Conservation (phyloP, 805 yeast genomes). For the Pachysolen tannophilus region DNA sequence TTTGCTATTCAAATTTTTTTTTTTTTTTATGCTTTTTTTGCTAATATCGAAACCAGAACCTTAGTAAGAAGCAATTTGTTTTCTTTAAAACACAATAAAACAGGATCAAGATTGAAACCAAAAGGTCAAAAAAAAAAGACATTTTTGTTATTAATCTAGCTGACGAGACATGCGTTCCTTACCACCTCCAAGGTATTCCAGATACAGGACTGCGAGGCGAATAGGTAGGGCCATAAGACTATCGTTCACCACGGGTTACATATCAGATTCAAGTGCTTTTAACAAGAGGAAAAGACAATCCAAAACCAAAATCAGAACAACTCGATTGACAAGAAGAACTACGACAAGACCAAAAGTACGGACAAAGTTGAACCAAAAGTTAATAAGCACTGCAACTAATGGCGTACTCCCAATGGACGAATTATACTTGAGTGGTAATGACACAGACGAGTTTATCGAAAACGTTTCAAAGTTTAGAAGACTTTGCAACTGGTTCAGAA, state of each 20-base stretch:
- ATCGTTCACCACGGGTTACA: constrained; percentile 24
- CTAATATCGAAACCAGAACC: too few relatives aligned
- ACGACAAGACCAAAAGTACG: constrained; percentile 8
- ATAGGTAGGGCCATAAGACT: constrained; percentile 23
- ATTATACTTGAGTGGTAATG: not conserved
- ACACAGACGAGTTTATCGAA: not conserved
- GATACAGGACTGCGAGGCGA: constrained; percentile 22
- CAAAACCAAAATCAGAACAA: constrained; percentile 22
- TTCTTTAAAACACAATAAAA: too few relatives aligned
- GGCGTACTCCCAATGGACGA: not conserved
- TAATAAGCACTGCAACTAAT: constrained; percentile 1
- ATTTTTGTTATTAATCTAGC: not conserved
- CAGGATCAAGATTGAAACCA: too few relatives aligned
- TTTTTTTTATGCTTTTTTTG: not conserved
- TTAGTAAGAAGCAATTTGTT: too few relatives aligned
- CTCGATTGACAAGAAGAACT: constrained; percentile 17
- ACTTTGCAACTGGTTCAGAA: constrained; percentile 2
- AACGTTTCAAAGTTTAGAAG: constrained; percentile 1
- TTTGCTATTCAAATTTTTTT: not conserved
- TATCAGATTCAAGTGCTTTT: constrained; percentile 25
- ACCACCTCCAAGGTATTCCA: constrained; percentile 28
- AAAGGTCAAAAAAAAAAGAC: too few relatives aligned
- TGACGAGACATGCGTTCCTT: constrained; percentile 22
- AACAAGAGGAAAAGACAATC: constrained; percentile 5
- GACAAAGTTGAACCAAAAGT: not conserved